phyloP scores from a whole-genome alignment of 305 asterid genomes.

The Nicotiana rustica region DNA sequence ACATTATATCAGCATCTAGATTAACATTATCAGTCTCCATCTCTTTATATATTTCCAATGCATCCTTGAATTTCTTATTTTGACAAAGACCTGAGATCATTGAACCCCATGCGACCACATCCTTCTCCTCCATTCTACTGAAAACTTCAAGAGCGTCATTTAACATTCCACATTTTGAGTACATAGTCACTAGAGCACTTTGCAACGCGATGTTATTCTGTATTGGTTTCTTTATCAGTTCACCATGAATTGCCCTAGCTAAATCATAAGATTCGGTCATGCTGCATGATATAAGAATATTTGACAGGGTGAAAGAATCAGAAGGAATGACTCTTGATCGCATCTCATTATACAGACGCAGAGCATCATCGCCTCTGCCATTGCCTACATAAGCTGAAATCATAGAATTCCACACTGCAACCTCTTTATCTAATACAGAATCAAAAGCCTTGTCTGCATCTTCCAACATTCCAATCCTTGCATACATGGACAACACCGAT shows the following conservation, averaged over 20 bases:
- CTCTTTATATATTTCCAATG: slow-evolving; percentile 55
- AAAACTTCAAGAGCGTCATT: slow-evolving; percentile 59
- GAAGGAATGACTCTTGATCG: slow-evolving; percentile 47
- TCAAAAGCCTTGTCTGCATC: slow-evolving; percentile 60
- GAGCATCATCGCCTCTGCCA: slow-evolving; percentile 58
- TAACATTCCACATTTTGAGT: slow-evolving; percentile 66
- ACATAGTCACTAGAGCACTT: slow-evolving; percentile 82
- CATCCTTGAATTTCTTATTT: slow-evolving; percentile 57
- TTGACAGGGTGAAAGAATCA: slow-evolving; percentile 77
- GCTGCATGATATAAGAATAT: slow-evolving; percentile 62
- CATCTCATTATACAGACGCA: slow-evolving; percentile 56
- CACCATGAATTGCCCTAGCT: slow-evolving; percentile 70
- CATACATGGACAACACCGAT: slow-evolving; percentile 74
- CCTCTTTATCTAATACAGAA: slow-evolving; percentile 49
- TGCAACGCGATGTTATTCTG: slow-evolving; percentile 58
- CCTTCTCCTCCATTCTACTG: slow-evolving; percentile 62
- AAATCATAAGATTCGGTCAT: slow-evolving; percentile 48
- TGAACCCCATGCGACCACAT: slow-evolving; percentile 87
- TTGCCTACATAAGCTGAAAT: slow-evolving; percentile 75
- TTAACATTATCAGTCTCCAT: slow-evolving; percentile 61
- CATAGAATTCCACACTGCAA: slow-evolving; percentile 84
- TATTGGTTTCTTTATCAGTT: slow-evolving; percentile 64
- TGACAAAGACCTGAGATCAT: slow-evolving; percentile 69
- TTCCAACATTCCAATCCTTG: slow-evolving; percentile 59
- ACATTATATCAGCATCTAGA: slow-evolving; percentile 61